A percentile compares a stretch with the other conserved stretches of the same genome.
phyloP scores from a whole-genome alignment of 2,329 filamentous ascomycete genomes.

The Verticillium tricorpus region DNA sequence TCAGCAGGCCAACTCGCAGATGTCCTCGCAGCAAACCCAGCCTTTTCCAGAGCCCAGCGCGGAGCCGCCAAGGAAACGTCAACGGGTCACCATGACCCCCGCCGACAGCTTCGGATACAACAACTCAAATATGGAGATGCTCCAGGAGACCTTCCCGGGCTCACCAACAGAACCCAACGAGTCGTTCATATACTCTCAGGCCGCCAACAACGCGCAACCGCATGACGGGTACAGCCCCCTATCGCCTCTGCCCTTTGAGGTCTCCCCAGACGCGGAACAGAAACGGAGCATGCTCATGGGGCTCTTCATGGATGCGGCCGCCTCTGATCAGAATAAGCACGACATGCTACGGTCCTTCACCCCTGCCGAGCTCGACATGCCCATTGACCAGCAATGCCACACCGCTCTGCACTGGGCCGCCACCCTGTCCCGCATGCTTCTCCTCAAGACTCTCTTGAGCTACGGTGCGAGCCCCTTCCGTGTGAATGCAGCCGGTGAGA shows the following conservation, averaged over 20 bases:
- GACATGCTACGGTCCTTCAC: slow-evolving; percentile 73
- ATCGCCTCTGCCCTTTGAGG: slow-evolving; percentile 58
- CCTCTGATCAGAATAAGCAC: slow-evolving; percentile 67
- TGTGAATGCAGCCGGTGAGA: slow-evolving; percentile 86
- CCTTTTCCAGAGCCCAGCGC: slow-evolving; percentile 21
- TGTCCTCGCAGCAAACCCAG: slow-evolving; percentile 52
- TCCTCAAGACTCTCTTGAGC: slow-evolving; percentile 75
- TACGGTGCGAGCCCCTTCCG: slow-evolving; percentile 84
- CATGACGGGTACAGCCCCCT: slow-evolving; percentile 53
- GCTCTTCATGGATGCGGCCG: slow-evolving; percentile 71
- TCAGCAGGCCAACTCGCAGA: slow-evolving; percentile 67
- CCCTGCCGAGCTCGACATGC: slow-evolving; percentile 81
- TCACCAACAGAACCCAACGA: slow-evolving; percentile 79
- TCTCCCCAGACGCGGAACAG: slow-evolving; percentile 63
- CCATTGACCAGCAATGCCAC: slow-evolving; percentile 83
- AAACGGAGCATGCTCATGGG: slow-evolving; percentile 80
- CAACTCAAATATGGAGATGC: slow-evolving; percentile 32
- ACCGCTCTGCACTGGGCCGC: slow-evolving; percentile 96
- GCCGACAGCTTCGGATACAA: slow-evolving; percentile 55
- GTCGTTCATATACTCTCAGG: slow-evolving; percentile 65
- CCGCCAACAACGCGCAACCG: slow-evolving; percentile 24
- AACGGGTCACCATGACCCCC: slow-evolving; percentile 51
- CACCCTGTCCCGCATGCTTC: slow-evolving; percentile 78
- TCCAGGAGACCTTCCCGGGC: slow-evolving; percentile 51
- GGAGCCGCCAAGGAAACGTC: slow-evolving; percentile 81